Evolutionary conservation across 495 filamentous ascomycete species (phyloP), one percentile per base, ranked within the genome.

Genomic region (Lasiosphaeria hispida): DNA sequence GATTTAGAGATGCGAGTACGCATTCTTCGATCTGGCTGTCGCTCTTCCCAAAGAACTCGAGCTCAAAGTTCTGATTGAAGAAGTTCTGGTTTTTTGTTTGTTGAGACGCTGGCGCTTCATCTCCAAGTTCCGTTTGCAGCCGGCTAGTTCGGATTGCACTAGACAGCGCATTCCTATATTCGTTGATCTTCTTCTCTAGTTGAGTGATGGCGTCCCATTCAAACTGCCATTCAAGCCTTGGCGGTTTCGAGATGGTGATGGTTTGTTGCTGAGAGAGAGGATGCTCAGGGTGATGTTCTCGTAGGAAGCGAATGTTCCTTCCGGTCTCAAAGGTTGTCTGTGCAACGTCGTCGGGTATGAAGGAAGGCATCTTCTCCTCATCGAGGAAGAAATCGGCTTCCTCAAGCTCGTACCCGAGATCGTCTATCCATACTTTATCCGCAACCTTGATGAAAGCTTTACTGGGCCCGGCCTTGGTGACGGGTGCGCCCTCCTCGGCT

Each of bases 321-420:
- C 90, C 91, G 14, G 82, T 88, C 64, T 97, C 91, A 53, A 89
- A 92, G 13, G 92, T 82, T 11, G 77, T 69, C 30, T 81, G 74
- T 10, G 85, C 84, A 60, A 86, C 78, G 18, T 91, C 89, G 34
- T 70, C 63, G 0, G 83, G 79, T 10, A 93, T 77, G 57, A 90
- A 90, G 0, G 75, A 82, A 9, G 87, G 90, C 68, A 89, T 80
- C 58, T 79, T 80, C 9, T 78, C 73, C 49, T 79, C 75, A 47
- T 85, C 77, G 56, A 88, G 82, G 19, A 77, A 75, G 57, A 82
- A 90, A 44, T 87, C 86, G 2, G 76, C 65, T 23, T 77, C 73
- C 49, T 78, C 71, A 23, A 71, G 58, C 55, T 86, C 77, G 19
- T 75, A 68, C 1, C 81, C 83, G 4, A 73, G 72, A 44, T 83